A percentile compares a stretch with the other conserved stretches of the same genome.
Conservation (phyloP, 208 protist genomes). For the Phytomonas sp. region DNA sequence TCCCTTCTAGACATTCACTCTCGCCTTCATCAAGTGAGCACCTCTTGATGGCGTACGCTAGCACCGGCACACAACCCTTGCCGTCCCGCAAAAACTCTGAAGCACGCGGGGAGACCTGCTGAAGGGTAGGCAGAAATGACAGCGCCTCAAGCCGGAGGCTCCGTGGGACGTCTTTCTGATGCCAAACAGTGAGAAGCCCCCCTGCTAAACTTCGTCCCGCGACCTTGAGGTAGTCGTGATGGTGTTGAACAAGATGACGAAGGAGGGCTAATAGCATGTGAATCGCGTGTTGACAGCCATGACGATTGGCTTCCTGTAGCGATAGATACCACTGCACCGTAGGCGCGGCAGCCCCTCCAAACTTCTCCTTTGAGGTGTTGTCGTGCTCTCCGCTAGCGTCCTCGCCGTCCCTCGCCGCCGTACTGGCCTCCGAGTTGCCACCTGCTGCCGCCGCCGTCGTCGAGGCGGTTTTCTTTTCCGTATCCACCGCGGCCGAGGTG, state of each 20-base stretch:
- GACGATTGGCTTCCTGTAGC: slow-evolving; percentile 34
- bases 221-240: slow-evolving; percentile 6
- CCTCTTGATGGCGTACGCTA: slow-evolving; percentile 20
- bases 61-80: slow-evolving; percentile 29
- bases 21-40: too few relatives aligned
- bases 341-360: not conserved
- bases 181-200: slow-evolving; percentile 36
- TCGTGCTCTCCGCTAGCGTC: not conserved
- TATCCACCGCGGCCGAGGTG: slow-evolving; percentile 15
- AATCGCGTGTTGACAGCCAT: slow-evolving; percentile 40
- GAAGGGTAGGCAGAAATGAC: slow-evolving; percentile 32
- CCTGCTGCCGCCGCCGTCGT: not conserved
- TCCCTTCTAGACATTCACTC: too few relatives aligned
- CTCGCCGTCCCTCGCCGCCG: slow-evolving; percentile 6
- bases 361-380: not conserved
- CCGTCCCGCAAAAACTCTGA: slow-evolving; percentile 42
- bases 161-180: slow-evolving; percentile 5
- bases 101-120: slow-evolving; percentile 32
- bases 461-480: slow-evolving; percentile 30
- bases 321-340: slow-evolving; percentile 23
- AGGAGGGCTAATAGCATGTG: slow-evolving; percentile 37
- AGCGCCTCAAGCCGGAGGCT: slow-evolving; percentile 27
- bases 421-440: not conserved
- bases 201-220: slow-evolving; percentile 18
- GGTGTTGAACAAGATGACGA: slow-evolving; percentile 11